These are phyloP conservation scores for Cladosporium sp. DNA, from an alignment of 2,329 filamentous ascomycete species.

Conservation along the genomic window DNA sequence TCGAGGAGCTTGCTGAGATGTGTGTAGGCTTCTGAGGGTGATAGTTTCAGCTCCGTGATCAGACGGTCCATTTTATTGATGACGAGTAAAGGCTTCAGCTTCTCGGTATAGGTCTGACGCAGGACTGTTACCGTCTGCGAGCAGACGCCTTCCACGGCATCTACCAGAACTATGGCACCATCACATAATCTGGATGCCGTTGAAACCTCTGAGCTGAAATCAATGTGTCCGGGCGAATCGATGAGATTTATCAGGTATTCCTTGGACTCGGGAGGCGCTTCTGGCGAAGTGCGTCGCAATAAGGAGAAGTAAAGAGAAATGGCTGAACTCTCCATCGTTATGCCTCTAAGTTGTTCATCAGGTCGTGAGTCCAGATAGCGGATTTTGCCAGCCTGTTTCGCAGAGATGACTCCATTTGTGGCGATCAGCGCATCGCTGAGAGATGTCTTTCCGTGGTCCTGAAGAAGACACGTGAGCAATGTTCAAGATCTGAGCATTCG, in stretches of 20 bases:
- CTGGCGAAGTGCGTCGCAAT: constrained; percentile 65
- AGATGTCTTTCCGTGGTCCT: constrained; percentile 95
- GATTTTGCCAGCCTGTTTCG: constrained; percentile 95
- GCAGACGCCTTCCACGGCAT: constrained; percentile 96
- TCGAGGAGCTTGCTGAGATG: constrained; percentile 87
- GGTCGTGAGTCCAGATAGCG: constrained; percentile 94
- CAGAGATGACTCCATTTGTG: constrained; percentile 98
- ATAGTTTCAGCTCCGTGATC: constrained; percentile 92
- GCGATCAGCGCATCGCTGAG: constrained; percentile 93
- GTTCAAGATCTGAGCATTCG: neutral
- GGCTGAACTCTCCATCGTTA: constrained; percentile 99
- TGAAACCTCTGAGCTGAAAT: constrained; percentile 97
- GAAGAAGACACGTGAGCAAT: constrained; percentile 48
- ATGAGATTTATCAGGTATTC: constrained; percentile 97
- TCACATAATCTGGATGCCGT: constrained; percentile 93
- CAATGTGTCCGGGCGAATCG: constrained; percentile 95
- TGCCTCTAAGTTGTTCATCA: constrained; percentile 91
- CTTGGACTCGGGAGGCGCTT: constrained; percentile 54
- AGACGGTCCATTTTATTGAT: constrained; percentile 98
- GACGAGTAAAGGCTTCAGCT: constrained; percentile 87
- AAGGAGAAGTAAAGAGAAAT: constrained; percentile 96
- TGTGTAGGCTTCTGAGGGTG: constrained; percentile 78
- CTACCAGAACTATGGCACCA: constrained; percentile 88
- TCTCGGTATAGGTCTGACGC: constrained; percentile 91
- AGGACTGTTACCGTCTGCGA: constrained; percentile 97